These are phyloP conservation scores for Wallacemonas rigidus DNA, from an alignment of 208 protist species.

Conservation along the genomic window DNA sequence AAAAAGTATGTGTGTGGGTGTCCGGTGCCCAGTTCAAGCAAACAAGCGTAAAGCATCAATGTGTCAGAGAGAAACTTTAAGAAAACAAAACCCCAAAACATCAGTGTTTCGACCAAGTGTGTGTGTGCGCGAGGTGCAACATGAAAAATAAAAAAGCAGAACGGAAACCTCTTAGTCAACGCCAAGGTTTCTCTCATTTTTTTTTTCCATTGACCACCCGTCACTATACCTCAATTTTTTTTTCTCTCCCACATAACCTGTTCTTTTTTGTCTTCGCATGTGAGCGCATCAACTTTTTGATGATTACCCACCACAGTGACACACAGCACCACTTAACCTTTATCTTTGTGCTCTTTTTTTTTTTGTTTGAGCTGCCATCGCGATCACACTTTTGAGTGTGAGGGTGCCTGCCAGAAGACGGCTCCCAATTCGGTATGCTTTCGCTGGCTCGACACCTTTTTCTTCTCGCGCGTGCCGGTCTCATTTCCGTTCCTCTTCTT, in stretches of 20 bases:
- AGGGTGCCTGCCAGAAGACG: not conserved
- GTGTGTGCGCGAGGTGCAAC: not conserved
- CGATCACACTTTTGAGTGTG: not conserved
- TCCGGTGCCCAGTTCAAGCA: no score
- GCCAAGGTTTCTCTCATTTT: not conserved
- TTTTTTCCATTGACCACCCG: not conserved
- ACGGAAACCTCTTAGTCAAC: not conserved
- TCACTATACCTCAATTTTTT: not conserved
- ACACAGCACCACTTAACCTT: no score
- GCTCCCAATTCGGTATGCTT: slow-evolving; percentile 7
- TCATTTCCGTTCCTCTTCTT: no score
- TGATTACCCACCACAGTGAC: no score
- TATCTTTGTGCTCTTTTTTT: not conserved
- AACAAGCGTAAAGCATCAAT: no score
- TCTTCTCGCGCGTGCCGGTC: no score
- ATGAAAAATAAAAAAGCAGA: not conserved
- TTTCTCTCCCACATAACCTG: not conserved
- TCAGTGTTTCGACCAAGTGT: no score
- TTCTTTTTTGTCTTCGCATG: slow-evolving; percentile 2
- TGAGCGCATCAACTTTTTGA: no score
- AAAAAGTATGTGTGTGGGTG: no score
- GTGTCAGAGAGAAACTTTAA: no score
- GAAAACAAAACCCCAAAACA: no score
- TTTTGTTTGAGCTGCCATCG: not conserved
- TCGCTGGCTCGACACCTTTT: not conserved